A percentile compares a stretch with the other conserved stretches of the same genome.
Conservation (phyloP, 306 rosid species). For the Trifolium repens region DNA sequence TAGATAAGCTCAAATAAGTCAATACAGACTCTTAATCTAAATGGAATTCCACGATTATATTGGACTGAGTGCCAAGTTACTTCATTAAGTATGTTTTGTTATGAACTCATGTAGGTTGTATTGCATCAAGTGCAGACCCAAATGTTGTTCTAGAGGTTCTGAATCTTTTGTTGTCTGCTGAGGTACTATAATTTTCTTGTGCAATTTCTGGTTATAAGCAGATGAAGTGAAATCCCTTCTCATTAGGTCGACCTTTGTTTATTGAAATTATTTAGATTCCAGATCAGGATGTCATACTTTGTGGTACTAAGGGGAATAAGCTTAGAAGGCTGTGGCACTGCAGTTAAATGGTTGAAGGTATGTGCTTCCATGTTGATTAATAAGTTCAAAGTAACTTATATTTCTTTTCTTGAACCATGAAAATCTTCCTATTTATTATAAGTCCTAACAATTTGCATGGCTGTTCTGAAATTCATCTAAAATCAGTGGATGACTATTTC, state of each 20-base stretch:
- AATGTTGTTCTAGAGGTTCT: conserved; percentile 55
- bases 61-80: neutral
- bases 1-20: too few species aligned
- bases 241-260: conserved; percentile 8
- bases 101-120: conserved; percentile 49
- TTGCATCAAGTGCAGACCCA: conserved; percentile 65
- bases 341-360: conserved; percentile 76
- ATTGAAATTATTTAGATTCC: conserved; percentile 49
- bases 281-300: conserved; percentile 53
- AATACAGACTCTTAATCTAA: too few species aligned
- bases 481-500: neutral
- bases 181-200: conserved; percentile 39
- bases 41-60: neutral
- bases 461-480: conserved; percentile 4
- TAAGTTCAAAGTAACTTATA: neutral
- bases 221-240: conserved; percentile 29
- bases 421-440: too few species aligned
- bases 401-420: neutral
- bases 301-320: conserved; percentile 55
- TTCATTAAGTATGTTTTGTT: conserved; percentile 9
- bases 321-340: conserved; percentile 52
- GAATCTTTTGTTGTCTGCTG: conserved; percentile 55
- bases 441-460: neutral
- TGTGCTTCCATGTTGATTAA: conserved; percentile 27
- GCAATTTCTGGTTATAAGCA: neutral